Evolutionary conservation across 306 rosid species (phyloP).

Genomic region (Trifolium repens): DNA sequence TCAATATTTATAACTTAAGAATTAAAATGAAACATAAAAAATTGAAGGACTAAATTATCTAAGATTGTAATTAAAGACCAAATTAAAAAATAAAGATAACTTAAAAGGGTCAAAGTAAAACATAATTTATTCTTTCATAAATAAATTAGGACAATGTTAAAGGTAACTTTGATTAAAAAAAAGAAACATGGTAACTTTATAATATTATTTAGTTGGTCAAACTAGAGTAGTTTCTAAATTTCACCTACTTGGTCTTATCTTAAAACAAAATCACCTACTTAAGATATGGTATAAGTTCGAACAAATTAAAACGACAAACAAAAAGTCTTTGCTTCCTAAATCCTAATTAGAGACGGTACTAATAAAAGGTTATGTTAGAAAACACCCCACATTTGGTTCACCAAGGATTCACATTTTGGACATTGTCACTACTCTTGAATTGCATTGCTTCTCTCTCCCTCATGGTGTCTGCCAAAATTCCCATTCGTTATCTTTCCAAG

Average conservation of each 20-base stretch:
- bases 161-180: too few relatives aligned
- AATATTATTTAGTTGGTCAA: too few relatives aligned
- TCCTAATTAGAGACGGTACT: slow-evolving; percentile 32
- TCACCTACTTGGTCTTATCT: not conserved
- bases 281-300: not conserved
- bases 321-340: not conserved
- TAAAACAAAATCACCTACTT: not conserved
- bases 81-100: too few relatives aligned
- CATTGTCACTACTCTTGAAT: slow-evolving; percentile 33
- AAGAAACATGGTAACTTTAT: slow-evolving; percentile 6
- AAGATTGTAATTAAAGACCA: too few relatives aligned
- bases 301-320: not conserved
- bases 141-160: too few relatives aligned
- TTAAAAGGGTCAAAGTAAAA: too few relatives aligned
- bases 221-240: too few relatives aligned
- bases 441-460: slow-evolving; percentile 12
- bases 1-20: too few relatives aligned
- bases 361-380: slow-evolving; percentile 29
- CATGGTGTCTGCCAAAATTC: slow-evolving; percentile 54
- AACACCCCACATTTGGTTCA: slow-evolving; percentile 27
- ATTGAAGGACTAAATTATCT: too few relatives aligned
- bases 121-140: too few relatives aligned
- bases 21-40: too few relatives aligned
- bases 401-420: slow-evolving; percentile 39
- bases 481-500: slow-evolving; percentile 46